phyloP scores from a whole-genome alignment of 768 basidiomycete species.

The Phanerochaete carnosa region DNA sequence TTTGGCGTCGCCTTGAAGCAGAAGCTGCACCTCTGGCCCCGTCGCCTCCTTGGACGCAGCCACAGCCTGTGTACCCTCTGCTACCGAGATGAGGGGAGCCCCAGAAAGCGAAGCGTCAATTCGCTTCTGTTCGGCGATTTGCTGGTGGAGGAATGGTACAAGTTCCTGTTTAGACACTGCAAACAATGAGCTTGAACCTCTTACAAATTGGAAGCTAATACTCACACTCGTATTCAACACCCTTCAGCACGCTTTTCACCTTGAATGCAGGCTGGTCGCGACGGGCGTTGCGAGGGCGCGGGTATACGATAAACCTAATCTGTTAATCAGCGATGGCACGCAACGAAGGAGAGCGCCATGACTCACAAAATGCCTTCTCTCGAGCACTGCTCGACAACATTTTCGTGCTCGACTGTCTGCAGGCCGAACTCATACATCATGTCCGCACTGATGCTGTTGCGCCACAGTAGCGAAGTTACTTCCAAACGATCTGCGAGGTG shows the following conservation, averaged over 20 bases:
- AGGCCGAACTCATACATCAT: conserved; percentile 82
- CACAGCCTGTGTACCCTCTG: conserved; percentile 32
- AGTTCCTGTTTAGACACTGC: conserved; percentile 64
- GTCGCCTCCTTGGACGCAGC: conserved; percentile 34
- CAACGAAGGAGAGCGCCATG: not conserved
- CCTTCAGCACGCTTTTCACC: conserved; percentile 78
- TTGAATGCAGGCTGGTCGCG: conserved; percentile 71
- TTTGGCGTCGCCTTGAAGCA: conserved; percentile 68
- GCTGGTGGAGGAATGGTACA: conserved; percentile 69
- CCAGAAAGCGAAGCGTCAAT: conserved; percentile 66
- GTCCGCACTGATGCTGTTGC: conserved; percentile 79
- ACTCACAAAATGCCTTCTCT: conserved; percentile 82
- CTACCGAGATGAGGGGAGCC: conserved; percentile 35
- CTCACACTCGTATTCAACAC: conserved; percentile 72
- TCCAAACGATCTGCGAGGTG: conserved; percentile 76
- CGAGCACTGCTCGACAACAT: conserved; percentile 62
- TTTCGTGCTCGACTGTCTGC: conserved; percentile 59
- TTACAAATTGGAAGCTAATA: conserved; percentile 3
- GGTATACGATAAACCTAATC: conserved; percentile 48
- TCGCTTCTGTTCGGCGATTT: conserved; percentile 78
- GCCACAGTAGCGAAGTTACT: conserved; percentile 74
- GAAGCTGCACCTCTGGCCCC: conserved; percentile 49
- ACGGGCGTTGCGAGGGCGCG: conserved; percentile 50
- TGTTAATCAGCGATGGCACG: not conserved
- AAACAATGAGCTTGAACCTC: conserved; percentile 15